Base-by-base conservation (phyloP, 2,329 filamentous ascomycete species). In the Drechmeria coniospora region DNA sequence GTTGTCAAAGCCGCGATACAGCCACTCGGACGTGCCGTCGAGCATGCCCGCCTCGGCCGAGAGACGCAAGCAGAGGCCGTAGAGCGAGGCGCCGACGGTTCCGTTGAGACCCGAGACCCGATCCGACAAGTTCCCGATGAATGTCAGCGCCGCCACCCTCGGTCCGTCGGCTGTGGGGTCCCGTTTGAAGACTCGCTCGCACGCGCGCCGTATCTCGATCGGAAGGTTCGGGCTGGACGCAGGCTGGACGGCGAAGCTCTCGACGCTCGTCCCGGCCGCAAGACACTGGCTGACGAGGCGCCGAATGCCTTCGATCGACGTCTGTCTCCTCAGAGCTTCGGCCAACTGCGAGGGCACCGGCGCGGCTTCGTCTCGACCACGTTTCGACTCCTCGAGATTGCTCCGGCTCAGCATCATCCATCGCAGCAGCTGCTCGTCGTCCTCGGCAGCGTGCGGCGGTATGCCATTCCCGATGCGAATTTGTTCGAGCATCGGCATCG, bases 121-220 rank as follows among this genome's bases (percentile, higher is more conserved):
- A 23, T 54, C 42, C 15, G 44, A 37, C 10, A 63, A 29, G 33
- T 61, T 59, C 29, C 60, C 56, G 15, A 64, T 36, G 27, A 63
- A 49, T 1, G 41, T 34, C 21, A 63, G 39, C 8, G 35, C 35
- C 26, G 47, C 36, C 5, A 37, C 33, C 10, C 15, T 28, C n/a
- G 26, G 20, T 14, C 27, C 16, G 7, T 21, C 25, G 20, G 32
- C 25, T 7, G 27, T 20, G n/a, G 29, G n/a, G 16, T 30, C 12
- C 15, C 32, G 23, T 15, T 19, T 14, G 15, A 44, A 27, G 8
- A 46, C 32, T 9, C 31, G 36, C 20, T 34, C 33, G 30, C 41
- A 50, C 4, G 39, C 34, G 11, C 34, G 24, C 23, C 46, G 45
- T 20, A 48, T 32, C 25, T 34, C 31, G 8, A 21, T 29, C 13